Conservation (phyloP, 129 eudicot genomes). For the Solidago caesia region DNA sequence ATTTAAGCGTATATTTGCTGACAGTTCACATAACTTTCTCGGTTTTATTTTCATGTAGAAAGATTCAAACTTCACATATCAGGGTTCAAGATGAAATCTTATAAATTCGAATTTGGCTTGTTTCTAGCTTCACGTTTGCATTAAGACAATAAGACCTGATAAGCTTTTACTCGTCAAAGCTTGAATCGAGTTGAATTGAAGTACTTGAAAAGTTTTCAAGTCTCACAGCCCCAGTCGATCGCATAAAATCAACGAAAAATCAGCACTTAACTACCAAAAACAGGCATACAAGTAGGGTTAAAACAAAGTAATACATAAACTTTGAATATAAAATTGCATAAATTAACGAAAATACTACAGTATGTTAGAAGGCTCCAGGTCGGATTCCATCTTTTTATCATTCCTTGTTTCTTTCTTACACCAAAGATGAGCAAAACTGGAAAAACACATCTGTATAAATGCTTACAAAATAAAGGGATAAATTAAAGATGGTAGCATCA, state of each 20-base stretch:
- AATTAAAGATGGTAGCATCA: conserved; percentile 2
- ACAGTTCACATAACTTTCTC: too few species aligned
- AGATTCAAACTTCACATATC: neutral
- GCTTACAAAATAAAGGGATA: neutral
- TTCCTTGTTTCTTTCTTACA: conserved; percentile 7
- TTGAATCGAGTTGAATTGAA: neutral
- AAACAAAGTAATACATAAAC: too few species aligned
- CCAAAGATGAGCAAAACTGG: neutral
- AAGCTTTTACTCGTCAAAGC: neutral
- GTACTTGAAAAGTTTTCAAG: too few species aligned
- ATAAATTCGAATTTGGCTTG: too few species aligned
- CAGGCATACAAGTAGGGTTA: too few species aligned
- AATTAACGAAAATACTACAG: neutral
- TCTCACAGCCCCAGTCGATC: neutral
- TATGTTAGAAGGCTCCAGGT: neutral
- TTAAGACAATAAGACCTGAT: too few species aligned
- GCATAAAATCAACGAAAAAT: neutral
- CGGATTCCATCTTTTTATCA: neutral
- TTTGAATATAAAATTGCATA: too few species aligned
- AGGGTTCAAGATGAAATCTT: neutral
- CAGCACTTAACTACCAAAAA: too few species aligned
- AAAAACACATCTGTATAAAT: neutral
- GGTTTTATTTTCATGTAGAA: neutral
- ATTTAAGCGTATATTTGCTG: too few species aligned
- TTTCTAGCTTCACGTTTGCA: too few species aligned